Conservation (phyloP, 1,139 yeast genomes). For the Hansenula sp. region DNA sequence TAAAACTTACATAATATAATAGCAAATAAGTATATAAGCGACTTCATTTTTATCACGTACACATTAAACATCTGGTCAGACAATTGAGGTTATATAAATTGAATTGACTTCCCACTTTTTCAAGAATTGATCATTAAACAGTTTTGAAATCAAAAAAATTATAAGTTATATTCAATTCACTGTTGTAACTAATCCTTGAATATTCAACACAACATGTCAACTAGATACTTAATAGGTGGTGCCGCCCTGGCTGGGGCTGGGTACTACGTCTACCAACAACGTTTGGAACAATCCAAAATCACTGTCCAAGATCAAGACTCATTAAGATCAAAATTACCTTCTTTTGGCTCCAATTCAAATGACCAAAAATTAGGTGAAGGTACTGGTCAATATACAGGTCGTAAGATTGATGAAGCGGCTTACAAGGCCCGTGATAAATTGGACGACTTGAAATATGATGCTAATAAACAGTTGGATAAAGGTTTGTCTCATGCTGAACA, state of each 20-base stretch:
- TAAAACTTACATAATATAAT: slow-evolving; percentile 1
- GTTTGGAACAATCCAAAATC: slow-evolving; percentile 24
- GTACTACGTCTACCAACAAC: slow-evolving; percentile 31
- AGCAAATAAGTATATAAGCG: slow-evolving; percentile 1
- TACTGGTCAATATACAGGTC: slow-evolving; percentile 25
- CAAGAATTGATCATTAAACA: no score
- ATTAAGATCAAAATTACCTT: slow-evolving; percentile 18
- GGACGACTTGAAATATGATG: slow-evolving; percentile 27
- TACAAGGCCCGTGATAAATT: slow-evolving; percentile 20
- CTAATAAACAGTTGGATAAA: slow-evolving; percentile 28
- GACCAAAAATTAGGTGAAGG: slow-evolving; percentile 24
- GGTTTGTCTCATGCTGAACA: slow-evolving; percentile 23
- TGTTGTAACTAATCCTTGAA: no score
- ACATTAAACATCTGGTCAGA: no score
- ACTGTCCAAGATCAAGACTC: slow-evolving; percentile 22
- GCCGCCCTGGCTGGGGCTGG: slow-evolving; percentile 37
- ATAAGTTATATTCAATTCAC: no score
- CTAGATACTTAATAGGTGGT: slow-evolving; percentile 24
- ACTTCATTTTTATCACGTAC: no score
- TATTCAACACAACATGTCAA: slow-evolving; percentile 9
- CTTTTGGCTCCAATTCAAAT: slow-evolving; percentile 10
- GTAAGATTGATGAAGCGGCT: slow-evolving; percentile 24
- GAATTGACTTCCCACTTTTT: neutral
- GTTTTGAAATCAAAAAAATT: no score
- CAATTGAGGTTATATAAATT: neutral